Evolutionary conservation across 2,329 filamentous ascomycete genomes (phyloP).

Genomic region (Monosporascus sp.): DNA sequence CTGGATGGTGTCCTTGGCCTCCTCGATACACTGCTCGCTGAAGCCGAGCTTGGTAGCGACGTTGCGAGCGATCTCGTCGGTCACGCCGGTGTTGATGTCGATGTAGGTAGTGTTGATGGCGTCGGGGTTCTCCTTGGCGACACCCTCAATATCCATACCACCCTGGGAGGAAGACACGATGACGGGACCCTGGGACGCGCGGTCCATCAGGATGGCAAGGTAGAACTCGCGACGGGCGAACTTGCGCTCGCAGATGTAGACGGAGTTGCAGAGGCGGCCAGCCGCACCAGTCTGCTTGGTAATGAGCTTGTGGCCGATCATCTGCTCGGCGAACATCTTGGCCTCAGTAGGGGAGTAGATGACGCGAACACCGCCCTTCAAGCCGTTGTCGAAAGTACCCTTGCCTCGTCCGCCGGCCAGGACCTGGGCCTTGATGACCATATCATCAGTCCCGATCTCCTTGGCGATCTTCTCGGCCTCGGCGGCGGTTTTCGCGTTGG

Average conservation of each 20-base stretch:
- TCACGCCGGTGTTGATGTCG: conserved; percentile 91
- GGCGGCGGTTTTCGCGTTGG: conserved; percentile 73
- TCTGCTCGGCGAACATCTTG: conserved; percentile 96
- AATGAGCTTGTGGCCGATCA: conserved; percentile 99
- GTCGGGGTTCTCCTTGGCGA: conserved; percentile 95
- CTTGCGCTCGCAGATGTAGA: conserved; percentile 99
- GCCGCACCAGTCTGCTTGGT: conserved; percentile 97
- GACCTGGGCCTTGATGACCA: conserved; percentile 99
- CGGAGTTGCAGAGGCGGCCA: conserved; percentile 91
- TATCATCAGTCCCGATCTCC: conserved; percentile 86
- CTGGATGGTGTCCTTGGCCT: conserved; percentile 93
- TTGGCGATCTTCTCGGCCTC: conserved; percentile 92
- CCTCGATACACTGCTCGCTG: conserved; percentile 94
- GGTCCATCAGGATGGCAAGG: conserved; percentile 97
- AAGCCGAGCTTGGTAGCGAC: conserved; percentile 93
- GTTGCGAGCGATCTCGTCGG: conserved; percentile 85
- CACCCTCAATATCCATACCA: conserved; percentile 98
- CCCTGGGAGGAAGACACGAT: conserved; percentile 98
- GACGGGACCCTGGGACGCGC: conserved; percentile 80
- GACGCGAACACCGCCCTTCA: conserved; percentile 97
- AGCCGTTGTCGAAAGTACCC: conserved; percentile 94
- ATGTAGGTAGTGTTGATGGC: conserved; percentile 93
- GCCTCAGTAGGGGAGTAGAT: conserved; percentile 97
- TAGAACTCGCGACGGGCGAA: conserved; percentile 99
- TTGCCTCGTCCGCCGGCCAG: conserved; percentile 97